Conservation (phyloP, 495 filamentous ascomycete genomes). For the Penicillium crystallinum region DNA sequence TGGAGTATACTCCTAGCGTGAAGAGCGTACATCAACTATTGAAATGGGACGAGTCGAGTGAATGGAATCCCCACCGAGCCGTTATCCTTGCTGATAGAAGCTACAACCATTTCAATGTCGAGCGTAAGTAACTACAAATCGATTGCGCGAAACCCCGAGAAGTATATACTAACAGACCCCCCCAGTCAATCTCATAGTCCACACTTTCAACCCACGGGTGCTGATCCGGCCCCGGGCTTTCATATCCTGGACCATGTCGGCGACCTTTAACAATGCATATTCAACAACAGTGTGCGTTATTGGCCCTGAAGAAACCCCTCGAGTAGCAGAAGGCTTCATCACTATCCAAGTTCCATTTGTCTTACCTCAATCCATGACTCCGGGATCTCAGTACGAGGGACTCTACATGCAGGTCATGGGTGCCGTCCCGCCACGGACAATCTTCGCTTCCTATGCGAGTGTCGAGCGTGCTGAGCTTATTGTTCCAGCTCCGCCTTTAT, state of each 20-base stretch:
- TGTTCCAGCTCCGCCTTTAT: neutral
- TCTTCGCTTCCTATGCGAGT: slow-evolving; percentile 53
- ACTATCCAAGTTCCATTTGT: slow-evolving; percentile 52
- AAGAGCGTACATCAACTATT: slow-evolving; percentile 48
- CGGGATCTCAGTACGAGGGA: neutral
- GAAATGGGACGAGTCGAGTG: slow-evolving; percentile 42
- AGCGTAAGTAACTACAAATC: slow-evolving; percentile 33
- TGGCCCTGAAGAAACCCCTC: neutral
- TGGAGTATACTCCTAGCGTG: slow-evolving; percentile 65
- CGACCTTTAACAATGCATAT: slow-evolving; percentile 9
- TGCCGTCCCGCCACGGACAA: slow-evolving; percentile 33
- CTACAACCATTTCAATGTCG: slow-evolving; percentile 44
- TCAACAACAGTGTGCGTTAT: neutral
- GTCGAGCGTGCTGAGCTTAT: slow-evolving; percentile 53
- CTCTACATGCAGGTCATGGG: slow-evolving; percentile 27
- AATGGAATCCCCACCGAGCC: slow-evolving; percentile 15
- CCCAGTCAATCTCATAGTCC: slow-evolving; percentile 42
- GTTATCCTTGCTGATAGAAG: slow-evolving; percentile 29
- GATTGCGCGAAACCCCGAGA: slow-evolving; percentile 10
- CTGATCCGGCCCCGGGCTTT: slow-evolving; percentile 37
- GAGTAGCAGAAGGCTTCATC: slow-evolving; percentile 38
- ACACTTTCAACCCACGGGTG: slow-evolving; percentile 31
- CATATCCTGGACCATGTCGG: slow-evolving; percentile 33
- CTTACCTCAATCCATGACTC: neutral
- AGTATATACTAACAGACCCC: neutral